A percentile compares a stretch with the other conserved stretches of the same genome.
Conservation (phyloP, 1,284 basidiomycete species). For the Amylostereum areolatum region DNA sequence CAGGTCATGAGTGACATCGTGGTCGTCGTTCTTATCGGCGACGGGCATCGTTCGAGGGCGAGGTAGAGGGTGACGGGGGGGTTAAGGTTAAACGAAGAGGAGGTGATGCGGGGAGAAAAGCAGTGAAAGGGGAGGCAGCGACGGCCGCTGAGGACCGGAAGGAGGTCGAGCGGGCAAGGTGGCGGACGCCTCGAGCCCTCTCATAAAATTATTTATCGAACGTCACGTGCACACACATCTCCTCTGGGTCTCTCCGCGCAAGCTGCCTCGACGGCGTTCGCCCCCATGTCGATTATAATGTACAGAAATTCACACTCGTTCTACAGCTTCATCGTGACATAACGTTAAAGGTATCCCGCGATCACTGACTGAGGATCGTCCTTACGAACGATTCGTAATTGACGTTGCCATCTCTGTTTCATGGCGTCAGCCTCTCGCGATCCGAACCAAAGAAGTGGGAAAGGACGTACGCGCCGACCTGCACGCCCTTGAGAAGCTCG, state of each 20-base stretch:
- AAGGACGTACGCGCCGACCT: constrained; percentile 74
- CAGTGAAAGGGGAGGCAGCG: constrained; percentile 2
- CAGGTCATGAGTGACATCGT: constrained; percentile 20
- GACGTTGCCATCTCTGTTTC: constrained; percentile 87
- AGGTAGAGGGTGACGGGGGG: not conserved
- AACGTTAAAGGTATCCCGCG: too few species aligned
- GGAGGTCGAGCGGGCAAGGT: constrained; percentile 6
- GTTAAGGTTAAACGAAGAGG: constrained; percentile 5
- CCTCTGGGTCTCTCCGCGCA: too few species aligned
- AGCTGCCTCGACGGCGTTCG: too few species aligned
- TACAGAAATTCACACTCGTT: too few species aligned
- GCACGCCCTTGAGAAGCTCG: constrained; percentile 92
- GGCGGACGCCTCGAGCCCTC: not conserved
- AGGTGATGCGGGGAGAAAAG: constrained; percentile 5
- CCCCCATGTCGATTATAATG: too few species aligned
- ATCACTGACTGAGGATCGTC: constrained; percentile 80
- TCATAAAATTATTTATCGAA: too few species aligned
- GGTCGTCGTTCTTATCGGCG: constrained; percentile 24
- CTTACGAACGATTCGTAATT: constrained; percentile 97
- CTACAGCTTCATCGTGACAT: too few species aligned
- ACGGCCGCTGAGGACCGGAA: constrained; percentile 11
- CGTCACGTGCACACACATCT: too few species aligned
- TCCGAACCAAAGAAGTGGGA: not conserved
- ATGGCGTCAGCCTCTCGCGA: not conserved
- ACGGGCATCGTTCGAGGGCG: constrained; percentile 20